A percentile compares a stretch with the other conserved stretches of the same genome.
These are phyloP conservation scores for Nakaseomyces delphensis DNA, from an alignment of 1,139 yeast species.

Conservation along the genomic window DNA sequence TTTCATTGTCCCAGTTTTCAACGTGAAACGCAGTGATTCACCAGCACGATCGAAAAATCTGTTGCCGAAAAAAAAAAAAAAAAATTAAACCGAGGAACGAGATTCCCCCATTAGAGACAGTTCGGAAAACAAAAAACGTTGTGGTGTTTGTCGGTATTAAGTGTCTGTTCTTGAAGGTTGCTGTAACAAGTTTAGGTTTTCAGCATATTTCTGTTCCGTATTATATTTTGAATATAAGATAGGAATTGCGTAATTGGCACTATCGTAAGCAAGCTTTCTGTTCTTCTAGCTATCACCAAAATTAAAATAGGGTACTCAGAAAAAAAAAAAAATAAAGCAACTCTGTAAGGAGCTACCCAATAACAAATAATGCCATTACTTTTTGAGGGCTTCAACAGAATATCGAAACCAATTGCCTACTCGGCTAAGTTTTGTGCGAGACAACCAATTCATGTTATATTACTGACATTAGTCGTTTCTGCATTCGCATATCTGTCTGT, in stretches of 20 bases:
- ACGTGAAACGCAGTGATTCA: background rate
- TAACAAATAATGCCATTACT: conserved; percentile 22
- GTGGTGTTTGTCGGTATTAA: background rate
- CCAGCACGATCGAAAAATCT: background rate
- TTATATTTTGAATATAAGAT: no score
- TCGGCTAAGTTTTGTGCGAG: conserved; percentile 64
- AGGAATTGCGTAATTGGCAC: background rate
- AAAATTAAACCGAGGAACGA: background rate
- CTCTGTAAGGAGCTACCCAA: background rate
- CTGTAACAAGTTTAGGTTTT: no score
- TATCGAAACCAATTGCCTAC: conserved; percentile 34
- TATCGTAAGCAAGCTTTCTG: background rate
- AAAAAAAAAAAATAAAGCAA: no score
- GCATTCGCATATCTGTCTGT: conserved; percentile 75
- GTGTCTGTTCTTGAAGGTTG: background rate
- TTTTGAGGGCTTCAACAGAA: conserved; percentile 19
- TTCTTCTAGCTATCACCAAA: background rate
- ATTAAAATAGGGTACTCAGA: no score
- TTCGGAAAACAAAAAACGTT: background rate
- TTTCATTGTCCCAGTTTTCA: background rate
- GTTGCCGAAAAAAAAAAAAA: background rate
- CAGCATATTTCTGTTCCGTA: no score
- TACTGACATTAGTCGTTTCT: conserved; percentile 64
- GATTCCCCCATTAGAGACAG: background rate
- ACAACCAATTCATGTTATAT: conserved; percentile 83